Evolutionary conservation across 1,284 basidiomycete species (phyloP), one percentile per base, ranked within the genome.

Genomic region (Ceratobasidium sp.): DNA sequence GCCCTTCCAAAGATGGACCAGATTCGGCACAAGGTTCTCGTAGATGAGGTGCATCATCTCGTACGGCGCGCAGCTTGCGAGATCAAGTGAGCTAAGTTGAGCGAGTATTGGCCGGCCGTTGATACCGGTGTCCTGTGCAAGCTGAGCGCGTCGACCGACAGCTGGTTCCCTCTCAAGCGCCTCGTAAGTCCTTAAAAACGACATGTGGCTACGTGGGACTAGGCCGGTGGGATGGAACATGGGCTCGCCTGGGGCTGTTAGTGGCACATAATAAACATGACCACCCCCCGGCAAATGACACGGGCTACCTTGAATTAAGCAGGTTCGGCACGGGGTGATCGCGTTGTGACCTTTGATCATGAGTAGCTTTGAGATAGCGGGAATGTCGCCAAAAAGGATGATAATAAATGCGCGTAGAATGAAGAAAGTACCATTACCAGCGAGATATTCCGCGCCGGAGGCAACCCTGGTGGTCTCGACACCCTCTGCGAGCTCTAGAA

Each of bases 271-370:
- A n/a, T 75, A 63, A 6, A 35, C 23, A 1, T 1, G 13, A 18
- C 6, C 30, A 18, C 6, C 30, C 30, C 58, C 14, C 11, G 26
- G 32, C 13, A 50, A 26, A 14, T 54, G 58, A 35, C 47, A 47
- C 3, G 49, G 76, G 0, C 85, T 41, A 54, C 52, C 74, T 14
- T 41, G 14, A 4, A 76, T 76, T 11, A 52, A 58, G 52, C 75
- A 76, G 6, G 58, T 26, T 16, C 63, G 72, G 35, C 75, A 76
- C 2, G 72, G 75, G 8, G 38, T 28, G 18, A 67, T 46, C 8
- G 44, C 72, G 62, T 75, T 75, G 41, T 73, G 74, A 1, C 75
- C 75, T 41, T 72, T 76, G 14, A 75, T 38, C 26, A 18, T 26
- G 32, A 75, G 64, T 1, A 75, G 16, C 26, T 76, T 75, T 14